Percentiles rank a stretch among this genome's conserved stretches.
Evolutionary conservation across 345 rosid species (phyloP).

Genomic region (Salix udensis): DNA sequence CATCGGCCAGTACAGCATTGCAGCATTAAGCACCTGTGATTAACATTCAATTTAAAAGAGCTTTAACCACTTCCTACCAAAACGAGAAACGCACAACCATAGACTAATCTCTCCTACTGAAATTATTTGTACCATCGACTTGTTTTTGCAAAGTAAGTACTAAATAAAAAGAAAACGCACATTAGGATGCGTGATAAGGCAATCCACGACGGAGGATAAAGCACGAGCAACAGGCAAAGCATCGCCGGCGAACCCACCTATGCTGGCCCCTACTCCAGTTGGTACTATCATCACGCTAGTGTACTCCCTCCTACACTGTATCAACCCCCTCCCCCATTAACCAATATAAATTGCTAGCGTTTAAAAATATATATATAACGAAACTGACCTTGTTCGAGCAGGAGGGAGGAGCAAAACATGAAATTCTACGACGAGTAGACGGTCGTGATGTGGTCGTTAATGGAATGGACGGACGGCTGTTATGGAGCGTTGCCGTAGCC

Average conservation of each 20-base stretch:
- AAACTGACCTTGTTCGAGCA: slow-evolving; percentile 29
- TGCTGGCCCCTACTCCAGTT: slow-evolving; percentile 55
- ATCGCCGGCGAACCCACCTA: slow-evolving; percentile 66
- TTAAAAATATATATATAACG: neutral
- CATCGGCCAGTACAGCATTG: slow-evolving; percentile 65
- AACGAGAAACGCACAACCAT: too few species aligned
- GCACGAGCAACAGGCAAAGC: slow-evolving; percentile 58
- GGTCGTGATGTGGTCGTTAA: slow-evolving; percentile 13
- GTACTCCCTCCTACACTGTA: slow-evolving; percentile 51
- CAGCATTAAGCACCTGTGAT: slow-evolving; percentile 59
- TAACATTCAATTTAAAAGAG: too few species aligned
- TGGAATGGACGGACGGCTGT: slow-evolving; percentile 20
- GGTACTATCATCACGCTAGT: slow-evolving; percentile 64
- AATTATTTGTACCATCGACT: too few species aligned
- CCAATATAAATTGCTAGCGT: neutral
- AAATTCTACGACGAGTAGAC: neutral
- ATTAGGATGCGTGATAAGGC: slow-evolving; percentile 62
- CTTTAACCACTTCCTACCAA: too few species aligned
- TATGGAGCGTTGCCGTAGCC: slow-evolving; percentile 21
- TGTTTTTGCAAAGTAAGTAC: neutral
- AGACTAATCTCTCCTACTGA: too few species aligned
- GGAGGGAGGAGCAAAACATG: slow-evolving; percentile 21
- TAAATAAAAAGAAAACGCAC: slow-evolving; percentile 17
- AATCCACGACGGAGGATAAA: slow-evolving; percentile 55
- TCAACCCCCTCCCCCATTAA: neutral